Evolutionary conservation across 371 early-diverging fungal species (phyloP).

Genomic region (Lichtheimia hyalospora): DNA sequence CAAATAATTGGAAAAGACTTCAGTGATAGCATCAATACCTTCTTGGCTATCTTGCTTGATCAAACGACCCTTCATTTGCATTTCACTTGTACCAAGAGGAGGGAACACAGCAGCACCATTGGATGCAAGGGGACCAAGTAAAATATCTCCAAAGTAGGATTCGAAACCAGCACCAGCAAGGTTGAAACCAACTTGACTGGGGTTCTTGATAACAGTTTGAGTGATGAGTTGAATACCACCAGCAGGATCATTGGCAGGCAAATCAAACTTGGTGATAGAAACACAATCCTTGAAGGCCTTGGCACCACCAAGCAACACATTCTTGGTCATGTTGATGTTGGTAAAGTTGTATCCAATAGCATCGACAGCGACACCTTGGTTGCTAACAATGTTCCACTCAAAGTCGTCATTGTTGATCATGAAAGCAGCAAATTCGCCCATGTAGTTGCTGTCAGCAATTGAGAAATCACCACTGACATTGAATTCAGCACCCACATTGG

Average conservation of each 20-base stretch:
- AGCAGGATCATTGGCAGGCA: slow-evolving; percentile 46
- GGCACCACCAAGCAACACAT: slow-evolving; percentile 44
- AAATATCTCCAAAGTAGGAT: slow-evolving; percentile 18
- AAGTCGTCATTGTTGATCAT: slow-evolving; percentile 59
- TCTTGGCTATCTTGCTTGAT: slow-evolving; percentile 34
- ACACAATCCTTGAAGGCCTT: slow-evolving; percentile 47
- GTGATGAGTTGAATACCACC: slow-evolving; percentile 52
- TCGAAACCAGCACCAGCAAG: slow-evolving; percentile 27
- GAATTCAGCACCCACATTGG: slow-evolving; percentile 51
- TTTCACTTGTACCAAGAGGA: slow-evolving; percentile 17
- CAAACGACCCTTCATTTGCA: slow-evolving; percentile 48
- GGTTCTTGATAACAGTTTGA: slow-evolving; percentile 46
- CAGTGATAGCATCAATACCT: slow-evolving; percentile 45
- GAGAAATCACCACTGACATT: slow-evolving; percentile 48
- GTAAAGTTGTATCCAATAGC: slow-evolving; percentile 52
- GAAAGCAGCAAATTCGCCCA: slow-evolving; percentile 52
- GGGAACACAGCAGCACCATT: slow-evolving; percentile 23
- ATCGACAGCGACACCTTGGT: slow-evolving; percentile 39
- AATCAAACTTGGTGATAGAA: slow-evolving; percentile 46
- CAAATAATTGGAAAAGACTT: slow-evolving; percentile 51
- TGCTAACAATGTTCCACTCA: slow-evolving; percentile 52
- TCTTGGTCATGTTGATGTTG: slow-evolving; percentile 44
- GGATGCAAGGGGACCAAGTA: slow-evolving; percentile 32
- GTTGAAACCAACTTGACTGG: slow-evolving; percentile 50
- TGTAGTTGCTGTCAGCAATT: slow-evolving; percentile 39